Percentiles rank a stretch among this genome's conserved stretches.
phyloP scores from a whole-genome alignment of 306 rosid species.

The Mimosa pudica region DNA sequence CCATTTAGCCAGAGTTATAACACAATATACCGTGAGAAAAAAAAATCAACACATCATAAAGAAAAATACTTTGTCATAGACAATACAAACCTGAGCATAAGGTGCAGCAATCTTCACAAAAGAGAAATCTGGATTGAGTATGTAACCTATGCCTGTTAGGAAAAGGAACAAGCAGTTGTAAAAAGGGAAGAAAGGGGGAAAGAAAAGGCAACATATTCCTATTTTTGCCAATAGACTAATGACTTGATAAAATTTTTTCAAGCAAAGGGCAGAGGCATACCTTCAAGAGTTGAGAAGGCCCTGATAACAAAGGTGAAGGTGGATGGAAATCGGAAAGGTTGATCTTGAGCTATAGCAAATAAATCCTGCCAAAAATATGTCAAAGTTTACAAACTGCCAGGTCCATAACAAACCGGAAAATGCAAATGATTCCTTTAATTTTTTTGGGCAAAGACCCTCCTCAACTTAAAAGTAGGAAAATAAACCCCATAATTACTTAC shows the following conservation, averaged over 20 bases:
- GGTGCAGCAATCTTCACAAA: slow-evolving; percentile 96
- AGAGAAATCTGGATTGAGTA: slow-evolving; percentile 78
- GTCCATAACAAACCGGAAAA: not conserved
- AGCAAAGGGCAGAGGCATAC: slow-evolving; percentile 43
- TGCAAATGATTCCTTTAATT: not conserved
- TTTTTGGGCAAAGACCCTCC: not conserved
- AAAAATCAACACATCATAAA: not conserved
- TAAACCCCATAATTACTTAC: not conserved
- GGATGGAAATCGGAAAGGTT: slow-evolving; percentile 90
- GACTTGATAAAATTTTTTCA: not conserved
- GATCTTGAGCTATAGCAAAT: slow-evolving; percentile 87
- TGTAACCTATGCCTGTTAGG: slow-evolving; percentile 76
- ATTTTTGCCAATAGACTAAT: slow-evolving; percentile 6
- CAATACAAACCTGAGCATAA: slow-evolving; percentile 76
- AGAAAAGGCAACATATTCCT: not conserved
- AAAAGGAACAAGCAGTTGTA: slow-evolving; percentile 15
- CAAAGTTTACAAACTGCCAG: slow-evolving; percentile 22
- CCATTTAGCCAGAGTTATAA: not conserved
- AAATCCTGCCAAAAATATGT: slow-evolving; percentile 61
- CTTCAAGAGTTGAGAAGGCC: slow-evolving; percentile 95
- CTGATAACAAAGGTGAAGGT: slow-evolving; percentile 83
- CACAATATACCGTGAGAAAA: no score
- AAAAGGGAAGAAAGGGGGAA: not conserved
- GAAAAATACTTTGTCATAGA: slow-evolving; percentile 3
- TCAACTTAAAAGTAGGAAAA: not conserved